Evolutionary conservation across 2,329 filamentous ascomycete genomes (phyloP).

Genomic region (Colletotrichum trifolii): DNA sequence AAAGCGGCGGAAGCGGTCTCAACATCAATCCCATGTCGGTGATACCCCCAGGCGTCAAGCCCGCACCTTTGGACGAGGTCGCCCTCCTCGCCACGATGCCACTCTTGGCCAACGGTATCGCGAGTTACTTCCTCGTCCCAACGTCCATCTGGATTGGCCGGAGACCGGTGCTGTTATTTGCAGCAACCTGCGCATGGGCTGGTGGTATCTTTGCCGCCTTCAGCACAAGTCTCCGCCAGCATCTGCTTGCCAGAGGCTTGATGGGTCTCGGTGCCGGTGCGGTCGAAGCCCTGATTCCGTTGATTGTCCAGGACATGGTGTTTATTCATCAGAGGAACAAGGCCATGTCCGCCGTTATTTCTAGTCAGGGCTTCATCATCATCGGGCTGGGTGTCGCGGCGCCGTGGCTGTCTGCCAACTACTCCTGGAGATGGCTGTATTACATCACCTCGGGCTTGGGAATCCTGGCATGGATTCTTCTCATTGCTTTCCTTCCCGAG

Average conservation of each 20-base stretch:
- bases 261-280: slow-evolving; percentile 49
- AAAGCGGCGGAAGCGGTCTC: slow-evolving; percentile 39
- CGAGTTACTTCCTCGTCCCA: slow-evolving; percentile 49
- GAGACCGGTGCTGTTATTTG: slow-evolving; percentile 47
- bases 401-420: slow-evolving; percentile 45
- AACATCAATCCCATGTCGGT: slow-evolving; percentile 41
- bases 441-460: slow-evolving; percentile 45
- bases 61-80: slow-evolving; percentile 44
- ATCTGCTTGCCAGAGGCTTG: slow-evolving; percentile 45
- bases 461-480: slow-evolving; percentile 45
- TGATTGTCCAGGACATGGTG: slow-evolving; percentile 51
- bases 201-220: slow-evolving; percentile 50
- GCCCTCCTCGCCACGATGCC: slow-evolving; percentile 47
- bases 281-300: slow-evolving; percentile 48
- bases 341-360: slow-evolving; percentile 45
- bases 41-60: slow-evolving; percentile 39
- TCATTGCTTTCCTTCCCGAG: slow-evolving; percentile 48
- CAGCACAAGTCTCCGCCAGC: slow-evolving; percentile 43
- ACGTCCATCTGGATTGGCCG: slow-evolving; percentile 50
- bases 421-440: slow-evolving; percentile 50
- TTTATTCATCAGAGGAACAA: slow-evolving; percentile 51
- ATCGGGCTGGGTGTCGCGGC: slow-evolving; percentile 43
- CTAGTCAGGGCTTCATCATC: slow-evolving; percentile 45
- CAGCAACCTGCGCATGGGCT: slow-evolving; percentile 45
- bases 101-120: slow-evolving; percentile 47